Base-by-base conservation (phyloP, 768 basidiomycete genomes). In the Leccinum variicolor region DNA sequence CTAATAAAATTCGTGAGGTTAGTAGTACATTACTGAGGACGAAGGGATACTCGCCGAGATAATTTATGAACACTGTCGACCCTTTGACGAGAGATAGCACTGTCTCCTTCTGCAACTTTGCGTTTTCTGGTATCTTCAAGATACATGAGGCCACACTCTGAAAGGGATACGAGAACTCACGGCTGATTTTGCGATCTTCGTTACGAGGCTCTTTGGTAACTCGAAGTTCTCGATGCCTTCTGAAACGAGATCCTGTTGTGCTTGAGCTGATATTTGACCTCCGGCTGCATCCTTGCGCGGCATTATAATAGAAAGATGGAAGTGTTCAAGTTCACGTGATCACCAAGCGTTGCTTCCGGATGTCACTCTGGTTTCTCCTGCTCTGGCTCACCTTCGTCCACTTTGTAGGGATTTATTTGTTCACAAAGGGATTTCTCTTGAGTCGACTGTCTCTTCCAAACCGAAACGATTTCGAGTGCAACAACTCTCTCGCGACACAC, bases 51-150 rank as follows among this genome's bases (percentile, higher is more conserved):
- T 63, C 70, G 89, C 95, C 88, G 8, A 98, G 77, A 65, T 94
- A 96, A 71, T 90, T 95, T 63, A 99, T 94, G 71, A 98, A 98
- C 52, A 98, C 89, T 0, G 95, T 95, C 4, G 94, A 92, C 29
- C 89, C 88, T 69, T 94, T 94, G 14, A 90, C 80, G 10, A 97
- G 78, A 13, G 93, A 91, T 1, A 90, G 70, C 0, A 94, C 85
- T 0, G 91, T 90, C 57, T 98, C 96, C 61, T 94, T 96, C 65
- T 94, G 90, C 55, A 97, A 73, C 68, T 96, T 96, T 13, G 87
- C 82, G 63, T 85, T 87, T 0, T 92, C 87, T 6, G 93, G 92
- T 3, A 96, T 75, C 94, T 95, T 56, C 2, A 14, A 48, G 50
- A 34, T 47, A 26, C n/a, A n/a, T 47, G 52, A 54, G 9, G 39